phyloP scores from a whole-genome alignment of 371 early-diverging fungal species.

The Mortierella sp. region DNA sequence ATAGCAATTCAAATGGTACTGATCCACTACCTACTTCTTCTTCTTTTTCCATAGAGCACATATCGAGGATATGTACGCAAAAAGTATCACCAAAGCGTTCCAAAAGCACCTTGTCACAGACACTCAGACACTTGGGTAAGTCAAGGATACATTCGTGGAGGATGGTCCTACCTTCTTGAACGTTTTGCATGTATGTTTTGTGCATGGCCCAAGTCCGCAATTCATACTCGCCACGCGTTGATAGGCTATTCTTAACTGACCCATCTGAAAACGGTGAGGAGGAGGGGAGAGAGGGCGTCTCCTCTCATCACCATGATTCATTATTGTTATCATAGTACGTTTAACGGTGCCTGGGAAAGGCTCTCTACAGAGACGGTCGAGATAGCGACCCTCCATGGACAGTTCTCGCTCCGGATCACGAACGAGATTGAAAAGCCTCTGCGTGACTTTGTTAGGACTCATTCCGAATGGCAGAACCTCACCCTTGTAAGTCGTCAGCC shows the following conservation, averaged over 20 bases:
- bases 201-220: too few species aligned
- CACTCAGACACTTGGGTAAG: conserved; percentile 59
- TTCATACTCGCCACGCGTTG: too few species aligned
- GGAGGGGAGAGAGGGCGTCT: conserved; percentile 12
- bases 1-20: too few species aligned
- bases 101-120: conserved; percentile 62
- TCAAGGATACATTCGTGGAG: too few species aligned
- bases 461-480: conserved; percentile 42
- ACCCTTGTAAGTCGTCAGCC: conserved; percentile 34
- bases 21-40: too few species aligned
- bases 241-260: too few species aligned
- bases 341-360: conserved; percentile 56
- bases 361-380: conserved; percentile 58
- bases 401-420: conserved; percentile 54
- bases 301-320: conserved; percentile 6
- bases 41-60: conserved; percentile 52
- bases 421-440: conserved; percentile 60
- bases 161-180: too few species aligned
- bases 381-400: conserved; percentile 57
- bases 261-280: neutral
- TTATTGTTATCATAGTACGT: conserved; percentile 22
- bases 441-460: conserved; percentile 37
- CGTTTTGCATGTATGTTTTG: neutral
- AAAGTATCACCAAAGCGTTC: conserved; percentile 59
- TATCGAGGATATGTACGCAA: conserved; percentile 64